Conservation (phyloP, 2,329 filamentous ascomycete genomes). For the Colletotrichum agaves region DNA sequence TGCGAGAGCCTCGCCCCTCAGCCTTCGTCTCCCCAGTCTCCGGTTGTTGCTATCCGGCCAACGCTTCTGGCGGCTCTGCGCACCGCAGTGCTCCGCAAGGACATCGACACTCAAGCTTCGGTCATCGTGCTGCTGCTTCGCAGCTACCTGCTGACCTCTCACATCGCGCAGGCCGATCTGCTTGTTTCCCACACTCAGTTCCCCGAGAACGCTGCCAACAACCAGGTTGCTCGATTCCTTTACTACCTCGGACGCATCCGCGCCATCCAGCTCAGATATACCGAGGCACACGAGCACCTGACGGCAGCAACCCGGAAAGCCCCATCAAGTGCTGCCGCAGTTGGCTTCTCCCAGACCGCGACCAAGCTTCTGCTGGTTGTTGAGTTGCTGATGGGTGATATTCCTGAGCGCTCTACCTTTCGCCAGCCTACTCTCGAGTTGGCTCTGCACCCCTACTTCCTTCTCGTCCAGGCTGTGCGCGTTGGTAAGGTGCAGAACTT, state of each 20-base stretch:
- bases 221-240: constrained; percentile 95
- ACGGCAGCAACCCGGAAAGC: constrained; percentile 95
- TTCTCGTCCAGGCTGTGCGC: constrained; percentile 93
- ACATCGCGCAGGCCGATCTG: constrained; percentile 96
- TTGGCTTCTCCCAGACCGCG: constrained; percentile 94
- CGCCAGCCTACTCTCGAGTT: constrained; percentile 88
- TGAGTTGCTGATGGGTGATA: constrained; percentile 97
- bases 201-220: constrained; percentile 93
- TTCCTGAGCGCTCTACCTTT: constrained; percentile 94
- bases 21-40: constrained; percentile 88
- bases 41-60: constrained; percentile 86
- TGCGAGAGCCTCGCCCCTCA: constrained; percentile 89
- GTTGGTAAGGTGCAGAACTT: constrained; percentile 97
- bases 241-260: constrained; percentile 98
- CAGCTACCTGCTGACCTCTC: constrained; percentile 95
- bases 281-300: constrained; percentile 94
- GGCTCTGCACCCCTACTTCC: constrained; percentile 90
- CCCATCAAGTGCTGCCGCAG: constrained; percentile 86
- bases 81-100: constrained; percentile 96
- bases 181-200: constrained; percentile 97
- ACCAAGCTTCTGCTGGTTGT: constrained; percentile 97
- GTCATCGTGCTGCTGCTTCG: constrained; percentile 94
- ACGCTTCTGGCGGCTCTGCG: constrained; percentile 87
- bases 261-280: constrained; percentile 95
- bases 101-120: constrained; percentile 95